These are phyloP conservation scores for Saxophila tyrrhenica DNA, from an alignment of 495 filamentous ascomycete genomes.

Conservation along the genomic window DNA sequence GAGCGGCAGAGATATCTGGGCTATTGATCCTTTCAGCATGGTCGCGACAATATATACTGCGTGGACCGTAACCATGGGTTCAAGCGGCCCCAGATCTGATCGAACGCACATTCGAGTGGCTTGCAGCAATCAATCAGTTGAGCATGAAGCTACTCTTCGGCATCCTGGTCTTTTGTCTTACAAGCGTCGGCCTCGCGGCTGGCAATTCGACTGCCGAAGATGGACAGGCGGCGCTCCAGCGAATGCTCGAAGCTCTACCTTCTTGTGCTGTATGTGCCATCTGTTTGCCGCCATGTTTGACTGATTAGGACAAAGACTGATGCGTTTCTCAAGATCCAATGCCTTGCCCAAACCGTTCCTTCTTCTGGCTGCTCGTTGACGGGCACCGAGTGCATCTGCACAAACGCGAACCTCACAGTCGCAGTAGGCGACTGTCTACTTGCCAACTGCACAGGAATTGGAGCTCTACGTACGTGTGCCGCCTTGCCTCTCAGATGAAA, in stretches of 20 bases:
- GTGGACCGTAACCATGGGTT: no score
- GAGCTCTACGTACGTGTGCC: background rate
- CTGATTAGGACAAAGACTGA: no score
- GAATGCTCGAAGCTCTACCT: background rate
- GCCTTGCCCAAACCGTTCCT: background rate
- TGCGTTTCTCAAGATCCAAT: background rate
- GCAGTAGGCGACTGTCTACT: background rate
- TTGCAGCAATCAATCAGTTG: no score
- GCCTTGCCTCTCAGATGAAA: background rate
- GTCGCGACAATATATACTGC: no score
- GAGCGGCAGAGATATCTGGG: no score
- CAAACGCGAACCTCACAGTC: background rate
- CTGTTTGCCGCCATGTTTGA: no score
- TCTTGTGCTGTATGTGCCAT: background rate
- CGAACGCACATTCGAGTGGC: no score
- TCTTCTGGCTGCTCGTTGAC: background rate
- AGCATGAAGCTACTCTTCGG: background rate
- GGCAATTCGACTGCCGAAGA: background rate
- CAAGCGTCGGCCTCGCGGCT: background rate
- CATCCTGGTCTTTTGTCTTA: background rate
- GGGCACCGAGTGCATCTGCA: conserved; percentile 5
- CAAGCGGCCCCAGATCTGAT: no score
- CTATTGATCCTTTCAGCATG: no score
- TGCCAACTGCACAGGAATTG: conserved; percentile 3
- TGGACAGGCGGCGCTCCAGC: background rate